phyloP scores from a whole-genome alignment of 257 asterid genomes.

The Oldenlandia corymbosa region DNA sequence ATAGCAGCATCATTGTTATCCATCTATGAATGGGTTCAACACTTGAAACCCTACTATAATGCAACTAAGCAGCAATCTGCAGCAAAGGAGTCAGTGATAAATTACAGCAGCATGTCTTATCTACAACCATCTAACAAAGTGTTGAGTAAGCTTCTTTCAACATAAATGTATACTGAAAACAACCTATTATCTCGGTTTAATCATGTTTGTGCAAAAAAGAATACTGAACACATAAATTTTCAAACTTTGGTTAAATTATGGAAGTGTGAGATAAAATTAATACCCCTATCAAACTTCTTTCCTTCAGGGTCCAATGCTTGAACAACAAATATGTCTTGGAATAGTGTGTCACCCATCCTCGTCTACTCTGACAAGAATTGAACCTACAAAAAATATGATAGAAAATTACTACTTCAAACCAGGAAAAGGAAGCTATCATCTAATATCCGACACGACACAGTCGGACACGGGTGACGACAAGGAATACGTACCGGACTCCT shows the following conservation, averaged over 20 bases:
- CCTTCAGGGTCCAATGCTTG: constrained; percentile 71
- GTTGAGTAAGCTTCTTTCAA: background rate
- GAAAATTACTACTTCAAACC: background rate
- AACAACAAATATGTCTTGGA: constrained; percentile 69
- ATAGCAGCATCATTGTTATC: background rate
- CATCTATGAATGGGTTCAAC: background rate
- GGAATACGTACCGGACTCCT: no score
- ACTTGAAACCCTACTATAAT: background rate
- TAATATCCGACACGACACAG: no score
- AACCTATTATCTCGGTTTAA: background rate
- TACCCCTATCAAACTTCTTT: constrained; percentile 74
- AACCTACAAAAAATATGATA: constrained; percentile 7
- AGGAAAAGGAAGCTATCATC: no score
- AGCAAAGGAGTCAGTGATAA: background rate
- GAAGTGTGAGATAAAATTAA: background rate
- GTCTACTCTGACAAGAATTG: background rate
- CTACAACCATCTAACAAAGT: background rate
- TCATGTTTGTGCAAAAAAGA: background rate
- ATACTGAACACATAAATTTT: background rate
- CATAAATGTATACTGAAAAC: background rate
- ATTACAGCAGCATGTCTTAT: background rate
- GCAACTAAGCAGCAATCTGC: background rate
- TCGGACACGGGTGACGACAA: no score
- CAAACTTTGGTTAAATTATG: background rate
- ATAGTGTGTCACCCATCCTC: constrained; percentile 72